These are phyloP conservation scores for Tetradesmus lagerheimii DNA, from an alignment of 139 green algal species.

Conservation along the genomic window DNA sequence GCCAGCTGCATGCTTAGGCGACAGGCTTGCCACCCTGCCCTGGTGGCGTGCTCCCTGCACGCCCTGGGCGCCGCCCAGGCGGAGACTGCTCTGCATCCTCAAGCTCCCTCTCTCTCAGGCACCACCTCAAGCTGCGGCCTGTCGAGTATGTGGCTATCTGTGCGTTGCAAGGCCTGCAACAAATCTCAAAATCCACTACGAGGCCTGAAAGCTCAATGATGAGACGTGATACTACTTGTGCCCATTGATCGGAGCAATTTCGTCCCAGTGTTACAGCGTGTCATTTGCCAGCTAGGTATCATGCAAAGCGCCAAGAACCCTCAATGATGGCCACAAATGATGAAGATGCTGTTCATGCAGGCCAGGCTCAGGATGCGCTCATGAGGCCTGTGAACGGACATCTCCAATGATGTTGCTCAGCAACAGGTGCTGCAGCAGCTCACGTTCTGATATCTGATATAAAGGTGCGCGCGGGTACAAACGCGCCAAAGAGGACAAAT, in stretches of 20 bases:
- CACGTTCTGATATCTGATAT: background rate
- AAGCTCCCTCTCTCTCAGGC: background rate
- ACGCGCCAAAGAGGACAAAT: too few species aligned
- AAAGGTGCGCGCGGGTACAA: too few species aligned
- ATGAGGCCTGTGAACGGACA: background rate
- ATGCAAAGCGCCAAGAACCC: background rate
- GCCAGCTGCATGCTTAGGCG: slow-evolving; percentile 46
- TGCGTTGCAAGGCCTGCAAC: background rate
- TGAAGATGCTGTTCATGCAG: too few species aligned
- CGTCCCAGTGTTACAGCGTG: background rate
- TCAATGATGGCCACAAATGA: too few species aligned
- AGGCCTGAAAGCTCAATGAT: background rate
- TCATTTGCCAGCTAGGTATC: background rate
- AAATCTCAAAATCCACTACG: background rate
- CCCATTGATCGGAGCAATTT: background rate
- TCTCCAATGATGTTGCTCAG: background rate
- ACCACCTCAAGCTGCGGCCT: slow-evolving; percentile 1
- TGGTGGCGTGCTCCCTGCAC: slow-evolving; percentile 21
- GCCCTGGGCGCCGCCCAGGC: slow-evolving; percentile 5
- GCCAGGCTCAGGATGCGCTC: too few species aligned
- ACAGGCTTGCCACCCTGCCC: slow-evolving; percentile 17
- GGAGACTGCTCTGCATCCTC: slow-evolving; percentile 4
- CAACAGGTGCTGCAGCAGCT: background rate
- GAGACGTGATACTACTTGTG: background rate
- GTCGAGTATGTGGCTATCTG: background rate